Conservation (phyloP, 148 eudicot genomes). For the Rhododendron henanense region DNA sequence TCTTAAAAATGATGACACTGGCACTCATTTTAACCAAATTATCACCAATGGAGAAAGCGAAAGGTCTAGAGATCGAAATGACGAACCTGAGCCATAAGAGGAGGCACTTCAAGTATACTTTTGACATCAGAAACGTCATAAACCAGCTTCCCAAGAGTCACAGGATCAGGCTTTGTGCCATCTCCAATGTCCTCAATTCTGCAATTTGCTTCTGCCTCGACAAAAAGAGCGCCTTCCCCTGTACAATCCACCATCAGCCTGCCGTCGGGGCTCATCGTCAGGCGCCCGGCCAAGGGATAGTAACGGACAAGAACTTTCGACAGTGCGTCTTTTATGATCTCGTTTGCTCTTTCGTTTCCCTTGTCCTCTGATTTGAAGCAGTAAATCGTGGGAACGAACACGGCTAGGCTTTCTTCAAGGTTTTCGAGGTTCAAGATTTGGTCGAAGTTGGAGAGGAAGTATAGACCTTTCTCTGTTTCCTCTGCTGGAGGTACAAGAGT, state of each 20-base stretch:
- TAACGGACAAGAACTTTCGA: slow-evolving; percentile 52
- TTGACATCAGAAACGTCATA: slow-evolving; percentile 31
- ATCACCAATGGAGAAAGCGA: no score
- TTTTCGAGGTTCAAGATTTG: neutral
- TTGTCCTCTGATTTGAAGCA: neutral
- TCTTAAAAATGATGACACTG: no score
- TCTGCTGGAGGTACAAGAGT: neutral
- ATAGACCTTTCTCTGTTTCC: neutral
- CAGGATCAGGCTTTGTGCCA: slow-evolving; percentile 56
- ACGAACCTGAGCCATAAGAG: neutral
- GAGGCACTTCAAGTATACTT: neutral
- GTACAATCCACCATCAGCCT: slow-evolving; percentile 52
- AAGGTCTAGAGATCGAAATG: neutral
- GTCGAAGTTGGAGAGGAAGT: neutral
- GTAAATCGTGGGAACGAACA: neutral
- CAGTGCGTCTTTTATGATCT: neutral
- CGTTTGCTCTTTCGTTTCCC: neutral
- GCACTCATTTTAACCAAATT: no score
- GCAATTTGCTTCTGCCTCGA: slow-evolving; percentile 39
- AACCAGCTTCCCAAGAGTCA: slow-evolving; percentile 61
- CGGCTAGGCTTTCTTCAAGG: neutral
- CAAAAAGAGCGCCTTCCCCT: slow-evolving; percentile 54
- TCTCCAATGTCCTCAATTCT: slow-evolving; percentile 30
- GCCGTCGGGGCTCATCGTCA: slow-evolving; percentile 37
- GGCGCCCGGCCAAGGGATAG: slow-evolving; percentile 51